Conservation (phyloP, 495 filamentous ascomycete genomes). For the Trichoderma asperelloides region DNA sequence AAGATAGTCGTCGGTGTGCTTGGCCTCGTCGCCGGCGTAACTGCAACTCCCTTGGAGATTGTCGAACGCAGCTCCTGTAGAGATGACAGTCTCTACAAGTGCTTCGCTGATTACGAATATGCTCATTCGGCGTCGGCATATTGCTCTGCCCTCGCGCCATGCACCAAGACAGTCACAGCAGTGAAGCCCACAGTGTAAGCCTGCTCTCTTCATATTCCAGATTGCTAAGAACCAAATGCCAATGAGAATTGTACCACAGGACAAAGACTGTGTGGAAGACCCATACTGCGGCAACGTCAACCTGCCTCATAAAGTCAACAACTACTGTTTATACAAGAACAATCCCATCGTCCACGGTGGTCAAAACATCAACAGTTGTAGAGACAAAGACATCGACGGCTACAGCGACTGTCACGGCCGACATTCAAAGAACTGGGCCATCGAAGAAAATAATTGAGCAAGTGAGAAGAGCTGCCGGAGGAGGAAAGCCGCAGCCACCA, state of each 20-base stretch:
- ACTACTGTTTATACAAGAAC: neutral
- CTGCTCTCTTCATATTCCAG: neutral
- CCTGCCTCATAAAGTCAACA: neutral
- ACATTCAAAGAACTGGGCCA: neutral
- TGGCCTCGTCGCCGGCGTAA: neutral
- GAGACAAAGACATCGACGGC: neutral
- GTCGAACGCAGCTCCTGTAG: neutral
- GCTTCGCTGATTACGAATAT: neutral
- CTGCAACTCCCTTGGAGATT: neutral
- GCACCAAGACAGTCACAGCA: neutral
- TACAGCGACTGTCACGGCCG: neutral
- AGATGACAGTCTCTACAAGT: neutral
- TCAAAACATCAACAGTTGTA: neutral
- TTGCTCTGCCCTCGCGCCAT: neutral
- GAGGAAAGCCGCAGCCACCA: neutral
- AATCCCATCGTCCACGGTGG: neutral
- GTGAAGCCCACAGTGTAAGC: neutral
- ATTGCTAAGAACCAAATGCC: neutral
- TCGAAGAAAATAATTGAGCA: neutral
- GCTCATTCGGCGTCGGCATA: neutral
- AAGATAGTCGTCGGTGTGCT: neutral
- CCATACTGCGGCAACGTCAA: neutral
- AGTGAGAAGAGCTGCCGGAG: neutral
- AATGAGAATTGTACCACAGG: neutral
- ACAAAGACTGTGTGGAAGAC: neutral